A percentile compares a stretch with the other conserved stretches of the same genome.
Evolutionary conservation across 371 early-diverging fungal species (phyloP).

Genomic region (Coemansia sp.): DNA sequence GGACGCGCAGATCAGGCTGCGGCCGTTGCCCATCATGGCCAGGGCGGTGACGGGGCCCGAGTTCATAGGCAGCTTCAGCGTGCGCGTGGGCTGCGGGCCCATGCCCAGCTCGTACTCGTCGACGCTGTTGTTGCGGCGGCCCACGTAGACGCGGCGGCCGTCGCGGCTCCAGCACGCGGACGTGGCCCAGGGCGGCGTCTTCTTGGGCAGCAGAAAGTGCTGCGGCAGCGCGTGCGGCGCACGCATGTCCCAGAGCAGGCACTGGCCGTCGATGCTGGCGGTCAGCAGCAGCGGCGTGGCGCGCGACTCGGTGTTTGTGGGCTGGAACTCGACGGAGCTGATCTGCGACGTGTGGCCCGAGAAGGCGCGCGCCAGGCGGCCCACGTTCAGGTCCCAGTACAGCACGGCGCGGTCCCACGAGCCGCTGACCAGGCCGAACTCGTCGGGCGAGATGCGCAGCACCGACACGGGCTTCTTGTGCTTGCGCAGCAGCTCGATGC

Average conservation of each 20-base stretch:
- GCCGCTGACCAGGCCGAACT: conserved; percentile 80
- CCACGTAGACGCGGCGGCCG: conserved; percentile 72
- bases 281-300: conserved; percentile 61
- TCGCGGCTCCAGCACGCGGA: conserved; percentile 86
- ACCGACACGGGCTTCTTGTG: conserved; percentile 86
- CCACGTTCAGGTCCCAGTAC: conserved; percentile 92
- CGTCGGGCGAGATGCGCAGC: conserved; percentile 72
- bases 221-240: conserved; percentile 59
- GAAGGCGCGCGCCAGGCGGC: conserved; percentile 68
- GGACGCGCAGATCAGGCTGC: conserved; percentile 84
- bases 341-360: conserved; percentile 79
- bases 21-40: conserved; percentile 72
- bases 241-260: conserved; percentile 80
- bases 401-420: conserved; percentile 82
- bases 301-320: neutral
- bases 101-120: conserved; percentile 85
- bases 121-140: conserved; percentile 79
- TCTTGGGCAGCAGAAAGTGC: conserved; percentile 60
- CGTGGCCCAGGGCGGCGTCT: conserved; percentile 87
- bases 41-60: conserved; percentile 90
- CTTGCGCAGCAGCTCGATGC: conserved; percentile 70
- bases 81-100: conserved; percentile 63
- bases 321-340: conserved; percentile 67
- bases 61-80: conserved; percentile 81
- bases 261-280: conserved; percentile 84